phyloP scores from a whole-genome alignment of 1,284 basidiomycete species.

The Pisolithus thermaeus region DNA sequence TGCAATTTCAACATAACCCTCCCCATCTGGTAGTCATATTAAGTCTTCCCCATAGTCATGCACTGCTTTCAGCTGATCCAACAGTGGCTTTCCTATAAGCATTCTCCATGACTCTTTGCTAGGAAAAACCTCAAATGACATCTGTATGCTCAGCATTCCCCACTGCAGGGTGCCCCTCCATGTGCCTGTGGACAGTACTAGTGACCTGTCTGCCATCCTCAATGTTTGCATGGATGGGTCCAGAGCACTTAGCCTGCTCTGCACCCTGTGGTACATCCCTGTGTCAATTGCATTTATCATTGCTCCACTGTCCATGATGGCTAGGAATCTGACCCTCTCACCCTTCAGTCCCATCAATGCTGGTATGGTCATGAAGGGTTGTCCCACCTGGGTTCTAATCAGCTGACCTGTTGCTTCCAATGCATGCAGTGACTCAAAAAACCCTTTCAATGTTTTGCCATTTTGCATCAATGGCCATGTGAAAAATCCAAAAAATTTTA shows the following conservation, averaged over 20 bases:
- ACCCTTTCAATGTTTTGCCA: too few relatives aligned
- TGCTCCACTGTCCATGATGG: neutral
- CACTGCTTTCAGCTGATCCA: conserved; percentile 11
- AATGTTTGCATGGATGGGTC: conserved; percentile 14
- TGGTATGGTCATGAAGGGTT: too few relatives aligned
- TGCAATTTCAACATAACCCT: neutral
- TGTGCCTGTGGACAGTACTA: conserved; percentile 20
- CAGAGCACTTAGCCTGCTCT: conserved; percentile 10
- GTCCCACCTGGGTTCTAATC: too few relatives aligned
- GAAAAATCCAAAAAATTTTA: too few relatives aligned
- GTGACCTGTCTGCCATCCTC: conserved; percentile 26
- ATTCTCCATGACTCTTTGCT: conserved; percentile 19
- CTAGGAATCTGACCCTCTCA: too few relatives aligned
- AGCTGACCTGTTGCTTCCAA: too few relatives aligned
- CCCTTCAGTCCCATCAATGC: too few relatives aligned
- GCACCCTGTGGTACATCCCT: neutral
- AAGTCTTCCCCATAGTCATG: conserved; percentile 18
- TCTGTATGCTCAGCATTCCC: neutral
- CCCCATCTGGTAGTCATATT: neutral
- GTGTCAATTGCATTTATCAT: conserved; percentile 8
- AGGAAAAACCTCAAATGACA: conserved; percentile 21
- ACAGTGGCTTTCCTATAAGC: conserved; percentile 22
- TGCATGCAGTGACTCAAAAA: too few relatives aligned
- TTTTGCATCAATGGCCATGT: too few relatives aligned
- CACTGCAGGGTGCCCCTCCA: neutral